Evolutionary conservation across 164 flowering plant species (phyloP), one percentile per base, ranked within the genome.

Genomic region (Santalum album): DNA sequence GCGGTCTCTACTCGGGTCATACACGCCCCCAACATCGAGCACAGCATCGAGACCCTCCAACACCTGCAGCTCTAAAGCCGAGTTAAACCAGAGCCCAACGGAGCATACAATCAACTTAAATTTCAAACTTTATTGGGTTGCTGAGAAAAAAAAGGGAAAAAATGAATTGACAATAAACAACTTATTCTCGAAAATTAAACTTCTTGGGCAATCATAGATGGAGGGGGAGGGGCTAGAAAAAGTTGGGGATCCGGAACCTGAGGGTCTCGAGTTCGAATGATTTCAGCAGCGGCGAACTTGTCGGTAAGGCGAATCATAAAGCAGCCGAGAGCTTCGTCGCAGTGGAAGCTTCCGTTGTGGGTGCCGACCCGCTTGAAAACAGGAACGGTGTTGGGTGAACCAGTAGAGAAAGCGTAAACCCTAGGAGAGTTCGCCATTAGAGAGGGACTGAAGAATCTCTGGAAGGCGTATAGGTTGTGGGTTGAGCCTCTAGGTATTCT

Each of bases 281-380:
- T 77, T 19, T 86, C 76, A 20, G 96, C 94, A 27, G 54, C 60
- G 63, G 59, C 50, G 80, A 87, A 90, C 61, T 76, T 87, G 26
- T 76, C 36, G 45, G 96, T 85, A 61, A 83, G 90, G 53, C 92
- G 91, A 60, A 92, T 83, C 88, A 92, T 83, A 82, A 92, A 92
- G 77, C 99, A 92, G 59, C 90, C 99, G 3, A 92, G 96, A 22
- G 99, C 97, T 65, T 89, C 99, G 63, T 89, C 96, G 74, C 99
- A 89, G 78, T 92, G 99, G 68, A 92, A 92, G 81, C 87, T 87
- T 1, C 99, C 99, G 44, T 87, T 82, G 83, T 92, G 99, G 26
- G 97, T 89, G 58, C 97, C 99, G 17, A 92, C 78, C 25, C 84
- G 77, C 77, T 86, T 88, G 12, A 19, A 0, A 23, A 22, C 50